Conservation (phyloP, 495 filamentous ascomycete genomes). For the Trichoderma gamsii region DNA sequence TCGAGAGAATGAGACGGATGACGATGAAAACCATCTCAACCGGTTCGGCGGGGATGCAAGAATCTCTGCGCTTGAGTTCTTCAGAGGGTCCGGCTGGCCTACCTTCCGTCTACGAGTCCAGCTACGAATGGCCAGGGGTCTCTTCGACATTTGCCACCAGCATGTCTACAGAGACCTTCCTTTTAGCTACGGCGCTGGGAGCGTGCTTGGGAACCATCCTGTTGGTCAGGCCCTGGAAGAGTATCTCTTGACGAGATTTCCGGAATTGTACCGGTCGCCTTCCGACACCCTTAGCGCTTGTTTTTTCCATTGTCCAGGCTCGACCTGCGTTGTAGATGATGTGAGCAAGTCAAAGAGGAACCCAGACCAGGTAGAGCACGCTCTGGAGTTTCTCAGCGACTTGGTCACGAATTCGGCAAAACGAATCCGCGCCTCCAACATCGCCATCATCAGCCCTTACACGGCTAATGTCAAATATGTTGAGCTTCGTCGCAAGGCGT, state of each 20-base stretch:
- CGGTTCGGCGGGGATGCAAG: slow-evolving; percentile 11
- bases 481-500: background rate
- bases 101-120: slow-evolving; percentile 19
- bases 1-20: slow-evolving; percentile 14
- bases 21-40: slow-evolving; percentile 1
- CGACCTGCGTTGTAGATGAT: background rate
- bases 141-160: slow-evolving; percentile 16
- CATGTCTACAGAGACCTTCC: slow-evolving; percentile 18
- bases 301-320: slow-evolving; percentile 16
- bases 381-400: slow-evolving; percentile 17
- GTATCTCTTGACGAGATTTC: slow-evolving; percentile 9
- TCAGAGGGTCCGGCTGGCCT: slow-evolving; percentile 18
- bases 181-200: slow-evolving; percentile 6
- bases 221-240: slow-evolving; percentile 15
- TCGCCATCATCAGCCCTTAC: slow-evolving; percentile 18
- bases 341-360: slow-evolving; percentile 6
- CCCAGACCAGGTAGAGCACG: slow-evolving; percentile 8
- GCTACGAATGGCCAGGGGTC: slow-evolving; percentile 19
- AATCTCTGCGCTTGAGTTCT: slow-evolving; percentile 16
- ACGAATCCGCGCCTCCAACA: background rate
- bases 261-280: background rate
- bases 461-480: slow-evolving; percentile 16
- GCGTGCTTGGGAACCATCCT: background rate
- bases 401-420: background rate
- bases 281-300: background rate